Percentiles rank a stretch among this genome's conserved stretches.
Evolutionary conservation across 2,329 filamentous ascomycete genomes (phyloP).

Genomic region (Dactylellina drechsleri): DNA sequence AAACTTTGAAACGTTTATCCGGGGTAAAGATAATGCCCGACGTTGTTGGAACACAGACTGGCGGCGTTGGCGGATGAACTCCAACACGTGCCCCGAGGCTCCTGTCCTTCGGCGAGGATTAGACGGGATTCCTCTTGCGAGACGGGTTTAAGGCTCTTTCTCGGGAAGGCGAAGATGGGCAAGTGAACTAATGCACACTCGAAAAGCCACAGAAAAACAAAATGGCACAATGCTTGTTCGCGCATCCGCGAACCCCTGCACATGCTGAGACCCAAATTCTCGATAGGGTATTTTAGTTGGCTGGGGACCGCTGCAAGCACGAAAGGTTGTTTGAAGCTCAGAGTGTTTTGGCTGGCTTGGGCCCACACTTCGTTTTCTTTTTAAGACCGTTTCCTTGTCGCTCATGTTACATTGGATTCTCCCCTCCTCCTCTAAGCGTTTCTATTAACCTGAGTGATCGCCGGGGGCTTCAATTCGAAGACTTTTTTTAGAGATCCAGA

Average conservation of each 20-base stretch:
- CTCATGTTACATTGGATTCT: constrained; percentile 50
- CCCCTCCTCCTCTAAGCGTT: constrained; percentile 31
- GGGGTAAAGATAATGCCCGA: too few relatives aligned
- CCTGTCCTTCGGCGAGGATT: constrained; percentile 24
- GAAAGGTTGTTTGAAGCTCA: constrained; percentile 34
- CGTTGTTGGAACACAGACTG: background rate
- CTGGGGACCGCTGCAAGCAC: constrained; percentile 25
- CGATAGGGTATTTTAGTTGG: constrained; percentile 41
- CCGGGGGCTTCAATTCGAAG: constrained; percentile 20
- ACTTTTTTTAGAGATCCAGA: constrained; percentile 6
- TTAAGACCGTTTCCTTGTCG: constrained; percentile 39
- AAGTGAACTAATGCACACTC: constrained; percentile 7
- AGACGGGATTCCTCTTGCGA: constrained; percentile 16
- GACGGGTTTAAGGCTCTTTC: constrained; percentile 30
- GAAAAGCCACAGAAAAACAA: constrained; percentile 7
- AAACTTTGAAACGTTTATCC: background rate
- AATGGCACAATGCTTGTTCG: constrained; percentile 21
- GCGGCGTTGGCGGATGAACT: background rate
- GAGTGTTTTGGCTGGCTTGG: constrained; percentile 34
- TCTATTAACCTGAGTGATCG: constrained; percentile 26
- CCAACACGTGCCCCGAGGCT: constrained; percentile 20
- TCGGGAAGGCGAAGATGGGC: constrained; percentile 43
- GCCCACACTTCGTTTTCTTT: constrained; percentile 39
- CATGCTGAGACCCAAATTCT: constrained; percentile 22
- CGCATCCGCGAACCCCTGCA: constrained; percentile 37